Base-by-base conservation (phyloP, 2,329 filamentous ascomycete genomes). In the Rachicladosporium sp. region DNA sequence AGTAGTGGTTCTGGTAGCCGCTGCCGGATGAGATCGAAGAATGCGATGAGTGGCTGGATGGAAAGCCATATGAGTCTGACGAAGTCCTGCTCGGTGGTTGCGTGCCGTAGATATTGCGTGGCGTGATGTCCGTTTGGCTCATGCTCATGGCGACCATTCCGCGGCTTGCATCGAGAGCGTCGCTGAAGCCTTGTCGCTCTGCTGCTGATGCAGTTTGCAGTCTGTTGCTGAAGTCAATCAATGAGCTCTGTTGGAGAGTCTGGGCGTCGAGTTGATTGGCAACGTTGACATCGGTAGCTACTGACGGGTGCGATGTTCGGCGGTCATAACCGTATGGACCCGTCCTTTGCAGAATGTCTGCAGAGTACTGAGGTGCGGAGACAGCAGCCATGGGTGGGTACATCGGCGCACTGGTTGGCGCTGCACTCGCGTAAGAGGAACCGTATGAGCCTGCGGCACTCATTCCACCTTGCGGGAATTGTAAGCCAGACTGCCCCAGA, bases 111-210 rank as follows among this genome's bases (percentile, higher is more conserved):
- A 94, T 85, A 58, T 89, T 91, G 46, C 88, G 73, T 9, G 88
- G 86, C 1, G 87, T 94, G 53, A 79, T 64, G 52, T 95, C 87
- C 6, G 54, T 53, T 65, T 95, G 87, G 72, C 85, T 93, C 74
- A 96, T 83, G 15, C 15, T 19, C 15, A 19, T 19, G 30, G 87
- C 86, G 19, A 95, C 74, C 84, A 96, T 95, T 51, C 87, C 86
- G 45, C 91, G 82, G 59, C 87, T 88, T 15, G 88, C 88, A 60
- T 95, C 89, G 41, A 96, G 77, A 21, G 86, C 85, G 57, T 95
- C 89, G 49, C 81, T 84, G 60, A 88, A 93, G 51, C 79, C 81
- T 51, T 80, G 71, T 40, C 72, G 69, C 36, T 69, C 78, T 57
- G 65, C 75, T 67, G 64, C 74, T 60, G 63, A 68, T 23, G 56